Evolutionary conservation across 1,284 basidiomycete species (phyloP), one percentile per base, ranked within the genome.

Genomic region (Cystobasidium pallidum): DNA sequence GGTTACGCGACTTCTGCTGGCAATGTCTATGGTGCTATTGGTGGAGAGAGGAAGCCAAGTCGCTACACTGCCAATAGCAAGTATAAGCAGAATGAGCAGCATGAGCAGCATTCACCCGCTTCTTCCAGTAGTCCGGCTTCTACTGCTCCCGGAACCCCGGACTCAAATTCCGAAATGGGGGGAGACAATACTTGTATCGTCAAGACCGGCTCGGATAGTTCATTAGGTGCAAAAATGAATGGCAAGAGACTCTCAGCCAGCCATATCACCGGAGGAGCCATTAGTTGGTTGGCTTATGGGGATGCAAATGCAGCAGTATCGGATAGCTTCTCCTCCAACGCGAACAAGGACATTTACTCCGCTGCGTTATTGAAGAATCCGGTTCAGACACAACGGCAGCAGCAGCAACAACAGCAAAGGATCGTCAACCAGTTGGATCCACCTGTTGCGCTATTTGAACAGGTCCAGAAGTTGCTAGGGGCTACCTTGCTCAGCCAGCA

Each of bases 401-500:
- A 39, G n/a, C 26, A n/a, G 26, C 58, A 61, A 15, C 39, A 61
- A 26, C 58, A 61, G 26, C 58, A 41, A 28, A 49, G 49, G 32
- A 17, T 19, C 10, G 15, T 41, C 6, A 26, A 52, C 24, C 19
- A 57, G 24, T 34, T 66, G 11, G 19, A 64, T 28, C 54, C 57
- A 17, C 71, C 71, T 15, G 11, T 17, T 24, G 41, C 51, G 8
- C 54, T 66, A 13, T 66, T 74, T 61, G 58, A 64, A n/a, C 59
- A 70, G 36, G 43, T 78, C 67, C 75, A 76, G 66, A 75, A 77
- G 65, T 65, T 78, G 58, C 74, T 78, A 39, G 76, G 71, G 19
- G 75, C 75, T 17, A 78, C 78, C 32, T 73, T 78, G 64, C 76
- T 78, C 63, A 68, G 77, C 13, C 78, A 77, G 51, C 77, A 78